Base-by-base conservation (phyloP, 1,284 basidiomycete genomes). In the Pseudozyma tsukubaensis region DNA sequence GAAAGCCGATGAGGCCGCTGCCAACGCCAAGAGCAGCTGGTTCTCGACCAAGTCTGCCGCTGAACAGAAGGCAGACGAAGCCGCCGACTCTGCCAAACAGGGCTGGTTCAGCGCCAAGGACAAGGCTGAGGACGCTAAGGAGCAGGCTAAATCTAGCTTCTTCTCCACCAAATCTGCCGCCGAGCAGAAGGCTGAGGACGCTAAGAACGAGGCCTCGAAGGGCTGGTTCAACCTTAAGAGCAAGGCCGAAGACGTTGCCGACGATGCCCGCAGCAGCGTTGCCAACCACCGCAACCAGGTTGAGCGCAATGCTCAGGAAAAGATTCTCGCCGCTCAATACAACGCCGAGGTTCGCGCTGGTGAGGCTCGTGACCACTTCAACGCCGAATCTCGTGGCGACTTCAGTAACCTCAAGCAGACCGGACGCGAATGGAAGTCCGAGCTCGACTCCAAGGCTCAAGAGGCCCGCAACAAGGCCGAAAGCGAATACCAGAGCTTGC, bases 291-390 rank as follows among this genome's bases (percentile, higher is more conserved):
- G 59, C 35, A 59, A 66, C 42, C 50, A 68, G 42, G 49, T 73
- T 50, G 71, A 68, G 65, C 64, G 58, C 57, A 73, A 73, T 32
- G 71, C 71, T 5, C 71, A 73, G 53, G 56, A 73, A 12, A 73
- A 73, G 71, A 68, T 73, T 42, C 65, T 68, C 19, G 71, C 71
- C 21, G 72, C 72, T 12, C 72, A 69, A 50, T 74, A 74, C 72
- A 69, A 74, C 59, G 72, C 72, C 49, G 72, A 74, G 44, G 59
- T 59, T 37, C 66, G 62, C 21, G 61, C 59, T 18, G 66, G 57
- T 18, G 71, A 73, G 44, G 60, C 47, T n/a, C 59, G 53, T 16
- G 56, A 51, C 37, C 47, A 55, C 44, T 21, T 67, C 51, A 16
- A 52, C 14, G 50, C 34, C 21, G 50, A 39, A 21, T 45, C 43